Percentiles rank a stretch among this genome's conserved stretches.
phyloP scores from a whole-genome alignment of 495 filamentous ascomycete genomes.

The Penicillium nucicola region DNA sequence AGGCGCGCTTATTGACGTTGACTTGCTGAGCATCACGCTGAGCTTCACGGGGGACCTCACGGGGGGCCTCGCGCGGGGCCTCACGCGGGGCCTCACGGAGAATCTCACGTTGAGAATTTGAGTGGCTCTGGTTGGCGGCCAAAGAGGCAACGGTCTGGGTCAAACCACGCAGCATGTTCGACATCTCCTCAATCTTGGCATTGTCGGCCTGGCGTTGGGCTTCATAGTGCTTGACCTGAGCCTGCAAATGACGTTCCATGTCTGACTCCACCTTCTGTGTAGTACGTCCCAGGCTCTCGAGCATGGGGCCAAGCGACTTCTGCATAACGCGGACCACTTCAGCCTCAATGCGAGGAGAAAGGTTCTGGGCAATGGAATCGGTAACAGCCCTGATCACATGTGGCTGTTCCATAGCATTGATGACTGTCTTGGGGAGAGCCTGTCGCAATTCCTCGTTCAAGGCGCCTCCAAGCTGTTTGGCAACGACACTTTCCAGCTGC shows the following conservation, averaged over 20 bases:
- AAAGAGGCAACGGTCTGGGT: conserved; percentile 70
- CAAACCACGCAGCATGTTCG: conserved; percentile 64
- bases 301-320: conserved; percentile 58
- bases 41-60: too few species aligned
- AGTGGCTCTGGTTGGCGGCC: conserved; percentile 58
- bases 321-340: conserved; percentile 62
- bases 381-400: conserved; percentile 66
- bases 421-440: conserved; percentile 52
- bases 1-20: conserved; percentile 8
- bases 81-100: background rate
- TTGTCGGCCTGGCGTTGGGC: conserved; percentile 65
- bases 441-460: conserved; percentile 55
- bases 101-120: conserved; percentile 43
- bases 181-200: conserved; percentile 80
- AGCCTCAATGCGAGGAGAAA: conserved; percentile 64
- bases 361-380: conserved; percentile 63
- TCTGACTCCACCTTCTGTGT: conserved; percentile 59
- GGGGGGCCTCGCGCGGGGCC: too few species aligned
- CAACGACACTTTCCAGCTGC: conserved; percentile 53
- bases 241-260: conserved; percentile 61
- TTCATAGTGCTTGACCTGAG: conserved; percentile 64
- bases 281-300: conserved; percentile 59
- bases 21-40: too few species aligned
- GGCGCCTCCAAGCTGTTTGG: conserved; percentile 44
- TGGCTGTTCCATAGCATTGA: conserved; percentile 63